Conservation (phyloP, 768 basidiomycete species). For the Russula earlei region DNA sequence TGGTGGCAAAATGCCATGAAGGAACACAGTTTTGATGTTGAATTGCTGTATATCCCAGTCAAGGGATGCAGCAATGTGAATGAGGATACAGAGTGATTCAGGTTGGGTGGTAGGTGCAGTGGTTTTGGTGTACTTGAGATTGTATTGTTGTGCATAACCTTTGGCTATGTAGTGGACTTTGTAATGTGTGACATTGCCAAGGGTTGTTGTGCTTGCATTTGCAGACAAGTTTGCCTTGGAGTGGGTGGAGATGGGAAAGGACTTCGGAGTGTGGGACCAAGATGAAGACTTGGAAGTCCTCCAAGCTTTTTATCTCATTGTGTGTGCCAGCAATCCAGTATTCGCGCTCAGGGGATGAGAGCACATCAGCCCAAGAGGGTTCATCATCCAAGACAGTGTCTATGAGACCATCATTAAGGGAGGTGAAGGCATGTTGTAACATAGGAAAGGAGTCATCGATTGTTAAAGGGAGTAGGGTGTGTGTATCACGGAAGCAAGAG, state of each 20-base stretch:
- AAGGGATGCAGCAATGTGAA: background rate
- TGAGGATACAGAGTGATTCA: background rate
- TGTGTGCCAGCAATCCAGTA: background rate
- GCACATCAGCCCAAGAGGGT: background rate
- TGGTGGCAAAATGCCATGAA: background rate
- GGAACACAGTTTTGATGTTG: background rate
- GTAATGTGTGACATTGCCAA: background rate
- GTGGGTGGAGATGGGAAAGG: background rate
- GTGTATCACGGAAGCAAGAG: background rate
- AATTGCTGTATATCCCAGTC: background rate
- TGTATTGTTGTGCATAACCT: background rate
- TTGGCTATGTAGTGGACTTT: background rate
- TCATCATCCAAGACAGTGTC: background rate
- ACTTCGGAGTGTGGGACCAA: background rate
- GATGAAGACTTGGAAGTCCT: background rate
- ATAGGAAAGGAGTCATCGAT: background rate
- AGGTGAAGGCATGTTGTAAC: background rate
- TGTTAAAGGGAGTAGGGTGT: background rate
- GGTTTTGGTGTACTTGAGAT: background rate
- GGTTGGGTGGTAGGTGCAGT: background rate
- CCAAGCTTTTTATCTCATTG: background rate
- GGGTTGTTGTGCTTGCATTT: background rate
- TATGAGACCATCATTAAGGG: background rate
- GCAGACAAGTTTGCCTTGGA: background rate
- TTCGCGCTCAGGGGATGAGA: background rate